Conservation (phyloP, 2,329 filamentous ascomycete species). For the Albophoma yamanashiensis region DNA sequence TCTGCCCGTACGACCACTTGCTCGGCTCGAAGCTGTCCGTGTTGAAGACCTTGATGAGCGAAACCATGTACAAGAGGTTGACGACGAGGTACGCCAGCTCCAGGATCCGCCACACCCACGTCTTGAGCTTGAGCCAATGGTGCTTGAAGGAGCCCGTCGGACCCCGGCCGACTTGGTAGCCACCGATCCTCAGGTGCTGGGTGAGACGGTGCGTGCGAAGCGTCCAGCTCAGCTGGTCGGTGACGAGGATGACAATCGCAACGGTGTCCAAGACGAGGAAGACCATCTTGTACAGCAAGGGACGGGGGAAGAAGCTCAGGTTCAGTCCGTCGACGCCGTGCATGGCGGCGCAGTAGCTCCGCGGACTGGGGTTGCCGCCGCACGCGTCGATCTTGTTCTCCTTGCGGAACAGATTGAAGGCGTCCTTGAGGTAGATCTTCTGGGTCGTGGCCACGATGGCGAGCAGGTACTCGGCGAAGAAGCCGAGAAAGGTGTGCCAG, state of each 20-base stretch:
- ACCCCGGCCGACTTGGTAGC: slow-evolving; percentile 19
- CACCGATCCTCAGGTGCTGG: slow-evolving; percentile 18
- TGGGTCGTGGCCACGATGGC: slow-evolving; percentile 26
- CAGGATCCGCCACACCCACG: slow-evolving; percentile 22
- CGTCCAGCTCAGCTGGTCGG: slow-evolving; percentile 25
- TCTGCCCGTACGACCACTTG: slow-evolving; percentile 26
- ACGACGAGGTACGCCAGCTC: slow-evolving; percentile 25
- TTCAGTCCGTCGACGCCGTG: slow-evolving; percentile 20
- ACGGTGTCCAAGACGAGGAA: slow-evolving; percentile 25
- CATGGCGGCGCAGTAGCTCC: slow-evolving; percentile 25
- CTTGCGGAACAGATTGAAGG: slow-evolving; percentile 21
- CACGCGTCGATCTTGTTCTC: slow-evolving; percentile 20
- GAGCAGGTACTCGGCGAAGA: slow-evolving; percentile 25
- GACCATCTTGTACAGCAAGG: slow-evolving; percentile 24
- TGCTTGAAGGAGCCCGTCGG: slow-evolving; percentile 17
- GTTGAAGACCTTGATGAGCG: slow-evolving; percentile 23
- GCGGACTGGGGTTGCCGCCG: slow-evolving; percentile 24
- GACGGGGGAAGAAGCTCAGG: slow-evolving; percentile 26
- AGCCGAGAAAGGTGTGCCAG: slow-evolving; percentile 29
- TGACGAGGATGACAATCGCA: slow-evolving; percentile 21
- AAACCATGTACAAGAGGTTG: slow-evolving; percentile 27
- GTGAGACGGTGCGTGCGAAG: slow-evolving; percentile 22
- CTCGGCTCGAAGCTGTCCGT: slow-evolving; percentile 23
- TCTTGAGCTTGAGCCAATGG: slow-evolving; percentile 17
- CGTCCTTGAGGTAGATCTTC: slow-evolving; percentile 21